Base-by-base conservation (phyloP, 169 alveolate genomes). In the Besnoitia besnoiti region DNA sequence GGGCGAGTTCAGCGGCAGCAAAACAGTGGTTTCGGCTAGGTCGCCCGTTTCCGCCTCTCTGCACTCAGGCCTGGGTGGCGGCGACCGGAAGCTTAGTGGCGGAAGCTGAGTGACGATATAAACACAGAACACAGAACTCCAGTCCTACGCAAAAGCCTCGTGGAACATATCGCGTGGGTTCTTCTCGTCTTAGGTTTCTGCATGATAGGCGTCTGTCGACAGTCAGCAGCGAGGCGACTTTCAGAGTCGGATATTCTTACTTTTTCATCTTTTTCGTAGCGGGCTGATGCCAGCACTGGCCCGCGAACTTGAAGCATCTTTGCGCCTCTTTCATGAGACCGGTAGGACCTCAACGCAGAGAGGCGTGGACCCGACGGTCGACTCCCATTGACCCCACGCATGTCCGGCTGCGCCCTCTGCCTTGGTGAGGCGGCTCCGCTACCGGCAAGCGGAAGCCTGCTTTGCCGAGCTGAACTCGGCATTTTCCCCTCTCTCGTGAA, bases 271-370 rank as follows among this genome's bases (percentile, higher is more conserved):
- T 39, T 73, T 33, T 73, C 84, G 84, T 73, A 73, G 5, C 84
- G 49, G 27, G 84, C 84, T 7, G 84, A 73, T 14, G 84, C 84
- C 40, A 73, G 44, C 19, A 73, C 84, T 14, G 84, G 84, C 30
- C 30, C 46, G 46, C 19, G 42, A 39, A 73, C 84, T 73, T 73
- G 49, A 24, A 33, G 84, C 49, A 73, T 73, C 24, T 44, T 3
- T 39, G 84, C 24, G 14, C 46, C 84, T 39, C 84, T 73, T 24
- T 73, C 84, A 33, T 16, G 49, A 30, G 84, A 7, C 84, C 46
- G 42, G 33, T 30, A 33, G 16, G 40, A 39, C 33, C 84, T 33
- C 49, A 73, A 73, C 16, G 84, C 30, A 2, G 84, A 73, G 19
- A 37, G 19, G 84, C 84, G 40, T 0, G 84, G 46, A n/a, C 40